A percentile compares a stretch with the other conserved stretches of the same genome.
phyloP scores from a whole-genome alignment of 192 early-diverging fungal species.

The Coemansia sp. region DNA sequence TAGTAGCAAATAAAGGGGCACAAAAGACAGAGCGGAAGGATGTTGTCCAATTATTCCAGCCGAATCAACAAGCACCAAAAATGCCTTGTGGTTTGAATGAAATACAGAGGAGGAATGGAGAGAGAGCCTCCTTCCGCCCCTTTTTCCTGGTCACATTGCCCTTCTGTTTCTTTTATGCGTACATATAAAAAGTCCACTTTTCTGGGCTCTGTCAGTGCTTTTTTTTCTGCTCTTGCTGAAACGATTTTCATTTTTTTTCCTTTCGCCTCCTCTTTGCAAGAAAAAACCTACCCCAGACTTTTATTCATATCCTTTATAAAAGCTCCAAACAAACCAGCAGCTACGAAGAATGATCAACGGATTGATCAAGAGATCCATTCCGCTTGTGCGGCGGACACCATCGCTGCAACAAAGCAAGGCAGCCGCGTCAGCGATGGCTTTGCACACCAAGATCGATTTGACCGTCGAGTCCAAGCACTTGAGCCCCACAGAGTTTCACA shows the following conservation, averaged over 20 bases:
- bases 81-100: no score
- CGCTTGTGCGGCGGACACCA: no score
- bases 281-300: no score
- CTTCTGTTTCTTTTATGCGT: neutral
- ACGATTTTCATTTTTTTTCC: no score
- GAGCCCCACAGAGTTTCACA: slow-evolving; percentile 36
- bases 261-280: no score
- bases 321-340: neutral
- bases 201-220: no score
- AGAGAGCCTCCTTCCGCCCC: no score
- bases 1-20: neutral
- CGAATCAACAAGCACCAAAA: no score
- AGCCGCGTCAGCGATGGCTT: neutral
- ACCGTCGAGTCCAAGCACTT: slow-evolving; percentile 15
- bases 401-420: neutral
- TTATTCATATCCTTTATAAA: no score
- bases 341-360: neutral
- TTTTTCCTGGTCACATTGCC: neutral
- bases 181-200: neutral
- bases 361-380: neutral
- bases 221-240: no score
- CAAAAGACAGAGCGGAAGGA: neutral
- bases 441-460: slow-evolving; percentile 27
- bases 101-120: neutral
- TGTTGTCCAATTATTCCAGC: no score